Percentiles rank a stretch among this genome's conserved stretches.
Conservation (phyloP, 176 grass and related monocot species). For the Oryza punctata region DNA sequence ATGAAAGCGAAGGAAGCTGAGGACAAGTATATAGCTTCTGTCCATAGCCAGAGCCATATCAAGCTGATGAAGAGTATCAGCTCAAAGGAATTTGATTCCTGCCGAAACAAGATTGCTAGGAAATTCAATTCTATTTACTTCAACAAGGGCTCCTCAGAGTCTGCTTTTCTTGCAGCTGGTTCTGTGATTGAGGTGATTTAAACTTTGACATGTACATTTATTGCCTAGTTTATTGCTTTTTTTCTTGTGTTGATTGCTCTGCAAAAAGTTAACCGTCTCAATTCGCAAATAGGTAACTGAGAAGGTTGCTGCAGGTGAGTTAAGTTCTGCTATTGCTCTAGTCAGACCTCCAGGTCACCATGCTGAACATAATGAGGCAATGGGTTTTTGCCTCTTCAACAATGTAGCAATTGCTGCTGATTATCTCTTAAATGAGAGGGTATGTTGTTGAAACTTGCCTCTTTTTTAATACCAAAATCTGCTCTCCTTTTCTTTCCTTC, state of each 20-base stretch:
- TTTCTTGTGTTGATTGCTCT: neutral
- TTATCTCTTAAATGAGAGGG: conserved; percentile 93
- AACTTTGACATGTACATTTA: conserved; percentile 12
- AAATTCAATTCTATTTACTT: conserved; percentile 91
- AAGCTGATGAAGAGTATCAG: conserved; percentile 86
- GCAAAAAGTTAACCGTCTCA: neutral
- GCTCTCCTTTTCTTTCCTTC: neutral
- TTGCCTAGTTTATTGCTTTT: neutral
- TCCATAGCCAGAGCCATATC: conserved; percentile 75
- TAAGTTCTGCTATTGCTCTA: conserved; percentile 85
- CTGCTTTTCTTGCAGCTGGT: conserved; percentile 89
- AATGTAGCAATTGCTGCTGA: conserved; percentile 84
- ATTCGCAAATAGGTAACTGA: conserved; percentile 68
- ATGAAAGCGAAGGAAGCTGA: conserved; percentile 75
- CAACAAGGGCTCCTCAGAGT: conserved; percentile 86
- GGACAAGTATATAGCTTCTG: conserved; percentile 67
- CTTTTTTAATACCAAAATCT: conserved; percentile 1
- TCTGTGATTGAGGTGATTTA: conserved; percentile 79
- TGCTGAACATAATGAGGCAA: conserved; percentile 80
- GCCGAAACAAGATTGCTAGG: conserved; percentile 61
- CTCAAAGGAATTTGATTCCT: conserved; percentile 64
- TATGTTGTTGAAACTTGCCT: conserved; percentile 37
- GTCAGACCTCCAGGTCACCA: conserved; percentile 97
- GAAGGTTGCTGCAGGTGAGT: conserved; percentile 83
- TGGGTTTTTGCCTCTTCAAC: conserved; percentile 99